Base-by-base conservation (phyloP, 495 filamentous ascomycete genomes). In the Penicillium psychrofluorescens region DNA sequence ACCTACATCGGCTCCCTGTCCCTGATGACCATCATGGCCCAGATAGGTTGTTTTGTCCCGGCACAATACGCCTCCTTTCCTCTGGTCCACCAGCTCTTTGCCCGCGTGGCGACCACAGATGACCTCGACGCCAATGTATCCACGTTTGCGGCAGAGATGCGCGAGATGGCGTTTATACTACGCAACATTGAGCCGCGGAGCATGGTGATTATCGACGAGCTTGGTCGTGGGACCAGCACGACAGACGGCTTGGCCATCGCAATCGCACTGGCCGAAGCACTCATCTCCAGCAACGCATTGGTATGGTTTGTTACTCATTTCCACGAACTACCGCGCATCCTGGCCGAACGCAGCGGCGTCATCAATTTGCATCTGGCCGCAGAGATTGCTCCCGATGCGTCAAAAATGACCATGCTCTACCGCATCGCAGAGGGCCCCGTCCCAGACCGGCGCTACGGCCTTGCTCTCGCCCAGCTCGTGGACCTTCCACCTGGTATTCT, bases 241-340 rank as follows among this genome's bases (percentile, higher is more conserved):
- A 77, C 81, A 35, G 94, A 97, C 59, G 92, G 94, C 0, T 68
- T 95, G 9, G 83, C 86, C 11, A 87, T 97, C 55, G 90, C 92
- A n/a, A 59, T 95, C 37, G 82, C 88, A 15, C 83, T 96, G 54
- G 79, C 88, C 4, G 92, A 97, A 68, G 85, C 86, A 1, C 67
- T 98, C 12, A 76, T 98, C 8, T 72, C 86, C 29, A 90, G 79
- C 44, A 72, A 76, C 41, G 77, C 88, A 0, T 66, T 88, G 2
- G 79, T 96, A 6, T 95, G 89, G 82, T 98, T 97, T 58, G 88
- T 81, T 14, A 96, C 92, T 0, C 92, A 98, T 58, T 97, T 96
- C 54, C 75, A 76, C 32, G 85, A 95, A 52, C 72, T 98, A 6
- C 84, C 88, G 0, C 73, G 74, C 22, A 85, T 95, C 33, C 65